phyloP scores from a whole-genome alignment of 352 stramenopile species.

The Phytopythium aichiense region DNA sequence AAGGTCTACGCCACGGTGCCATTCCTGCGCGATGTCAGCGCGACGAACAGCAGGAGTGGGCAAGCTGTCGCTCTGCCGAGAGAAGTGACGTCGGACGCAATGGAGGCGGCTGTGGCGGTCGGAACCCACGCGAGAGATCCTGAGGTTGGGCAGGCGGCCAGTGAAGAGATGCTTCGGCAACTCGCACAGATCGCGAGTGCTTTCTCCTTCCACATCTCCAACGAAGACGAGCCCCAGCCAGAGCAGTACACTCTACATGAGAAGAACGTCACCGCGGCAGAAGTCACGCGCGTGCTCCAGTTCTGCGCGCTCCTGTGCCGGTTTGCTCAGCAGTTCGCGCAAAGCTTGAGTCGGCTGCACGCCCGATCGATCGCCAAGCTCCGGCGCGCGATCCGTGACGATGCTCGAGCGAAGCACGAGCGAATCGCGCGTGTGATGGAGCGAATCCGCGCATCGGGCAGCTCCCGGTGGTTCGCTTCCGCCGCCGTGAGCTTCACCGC shows the following conservation, averaged over 20 bases:
- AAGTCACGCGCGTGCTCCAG: constrained; percentile 26
- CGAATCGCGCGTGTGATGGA: constrained; percentile 21
- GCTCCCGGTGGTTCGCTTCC: constrained; percentile 18
- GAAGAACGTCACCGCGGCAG: constrained; percentile 16
- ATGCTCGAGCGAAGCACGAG: constrained; percentile 31
- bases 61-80: constrained; percentile 19
- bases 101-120: constrained; percentile 22
- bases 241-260: constrained; percentile 23
- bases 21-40: constrained; percentile 29
- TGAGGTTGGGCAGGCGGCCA: constrained; percentile 16
- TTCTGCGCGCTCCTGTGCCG: constrained; percentile 25
- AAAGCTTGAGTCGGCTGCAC: constrained; percentile 20
- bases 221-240: constrained; percentile 1
- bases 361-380: constrained; percentile 17
- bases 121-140: constrained; percentile 10
- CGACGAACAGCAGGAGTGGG: constrained; percentile 8
- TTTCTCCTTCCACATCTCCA: constrained; percentile 25
- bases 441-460: constrained; percentile 10
- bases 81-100: constrained; percentile 17
- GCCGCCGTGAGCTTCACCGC: neutral
- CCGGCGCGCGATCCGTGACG: constrained; percentile 18
- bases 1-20: constrained; percentile 30
- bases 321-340: constrained; percentile 29
- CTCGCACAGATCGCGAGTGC: constrained; percentile 28
- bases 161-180: constrained; percentile 32